phyloP scores from a whole-genome alignment of 2,329 filamentous ascomycete species.

The Aspergillus sclerotialis region DNA sequence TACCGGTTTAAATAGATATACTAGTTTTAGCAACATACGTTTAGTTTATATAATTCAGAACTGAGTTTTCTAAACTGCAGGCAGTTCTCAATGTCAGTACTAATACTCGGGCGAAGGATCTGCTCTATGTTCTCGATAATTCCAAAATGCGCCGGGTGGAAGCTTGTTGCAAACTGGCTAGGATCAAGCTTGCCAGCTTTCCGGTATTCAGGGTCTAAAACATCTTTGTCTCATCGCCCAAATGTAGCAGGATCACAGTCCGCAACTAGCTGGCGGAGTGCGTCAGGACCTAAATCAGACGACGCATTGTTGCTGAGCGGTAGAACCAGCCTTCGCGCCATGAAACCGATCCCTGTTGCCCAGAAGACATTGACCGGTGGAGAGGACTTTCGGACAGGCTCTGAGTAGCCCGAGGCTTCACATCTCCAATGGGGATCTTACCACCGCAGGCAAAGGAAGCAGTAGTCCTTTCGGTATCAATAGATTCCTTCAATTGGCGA shows the following conservation, averaged over 20 bases:
- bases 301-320: neutral
- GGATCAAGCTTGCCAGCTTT: slow-evolving; percentile 48
- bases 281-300: neutral
- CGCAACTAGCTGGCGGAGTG: slow-evolving; percentile 16
- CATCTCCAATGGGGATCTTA: neutral
- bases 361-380: slow-evolving; percentile 6
- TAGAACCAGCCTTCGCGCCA: slow-evolving; percentile 5
- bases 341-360: neutral
- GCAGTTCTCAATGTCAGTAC: slow-evolving; percentile 5
- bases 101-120: slow-evolving; percentile 33
- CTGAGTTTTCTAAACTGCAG: slow-evolving; percentile 28
- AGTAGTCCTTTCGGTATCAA: neutral
- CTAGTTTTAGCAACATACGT: slow-evolving; percentile 31
- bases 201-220: slow-evolving; percentile 48
- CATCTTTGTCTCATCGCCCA: slow-evolving; percentile 38
- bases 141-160: slow-evolving; percentile 46
- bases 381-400: neutral
- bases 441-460: neutral
- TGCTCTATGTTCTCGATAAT: slow-evolving; percentile 48
- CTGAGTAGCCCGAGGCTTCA: neutral
- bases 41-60: slow-evolving; percentile 54
- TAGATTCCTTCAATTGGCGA: neutral
- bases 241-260: slow-evolving; percentile 44
- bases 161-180: slow-evolving; percentile 40
- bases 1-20: neutral